Percentiles rank a stretch among this genome's conserved stretches.
Evolutionary conservation across 495 filamentous ascomycete genomes (phyloP).

Genomic region (Xylaria intraflava): DNA sequence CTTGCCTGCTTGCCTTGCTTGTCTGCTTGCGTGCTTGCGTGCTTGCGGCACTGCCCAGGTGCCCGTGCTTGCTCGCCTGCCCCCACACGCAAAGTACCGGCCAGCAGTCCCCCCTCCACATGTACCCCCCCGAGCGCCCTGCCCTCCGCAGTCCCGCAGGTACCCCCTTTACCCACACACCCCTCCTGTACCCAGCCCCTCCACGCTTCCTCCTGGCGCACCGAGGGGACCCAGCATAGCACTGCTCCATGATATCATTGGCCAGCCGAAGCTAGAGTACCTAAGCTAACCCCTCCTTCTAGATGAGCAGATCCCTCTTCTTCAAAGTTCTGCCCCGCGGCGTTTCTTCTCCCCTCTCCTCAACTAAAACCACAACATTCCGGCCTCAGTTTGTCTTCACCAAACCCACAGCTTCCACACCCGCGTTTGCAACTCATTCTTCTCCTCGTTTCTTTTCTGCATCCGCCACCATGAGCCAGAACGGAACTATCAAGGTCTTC

Average conservation of each 20-base stretch:
- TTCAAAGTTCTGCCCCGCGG: slow-evolving; percentile 15
- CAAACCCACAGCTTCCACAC: slow-evolving; percentile 6
- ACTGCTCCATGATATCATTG: slow-evolving; percentile 12
- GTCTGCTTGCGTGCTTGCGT: not conserved
- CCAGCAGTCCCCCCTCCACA: not conserved
- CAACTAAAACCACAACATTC: slow-evolving; percentile 10
- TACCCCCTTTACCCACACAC: slow-evolving; percentile 2
- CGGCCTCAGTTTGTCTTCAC: slow-evolving; percentile 8
- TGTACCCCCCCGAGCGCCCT: not conserved
- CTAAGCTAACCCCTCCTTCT: slow-evolving; percentile 12
- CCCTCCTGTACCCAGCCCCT: slow-evolving; percentile 8
- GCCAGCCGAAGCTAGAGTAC: slow-evolving; percentile 10
- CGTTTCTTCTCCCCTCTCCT: slow-evolving; percentile 13
- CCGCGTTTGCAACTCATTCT: slow-evolving; percentile 8
- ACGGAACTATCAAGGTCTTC: slow-evolving; percentile 44
- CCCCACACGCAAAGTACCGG: slow-evolving; percentile 6
- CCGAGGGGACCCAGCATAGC: slow-evolving; percentile 11
- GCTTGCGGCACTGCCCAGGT: no score
- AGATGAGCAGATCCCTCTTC: slow-evolving; percentile 15
- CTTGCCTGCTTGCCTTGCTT: not conserved
- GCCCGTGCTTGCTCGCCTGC: not conserved
- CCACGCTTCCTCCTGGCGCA: slow-evolving; percentile 3
- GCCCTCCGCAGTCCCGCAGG: not conserved
- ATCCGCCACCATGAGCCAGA: slow-evolving; percentile 55
- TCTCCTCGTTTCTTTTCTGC: slow-evolving; percentile 51